Conservation (phyloP, 2,329 filamentous ascomycete genomes). For the Calonectria pseudoreteaudii region DNA sequence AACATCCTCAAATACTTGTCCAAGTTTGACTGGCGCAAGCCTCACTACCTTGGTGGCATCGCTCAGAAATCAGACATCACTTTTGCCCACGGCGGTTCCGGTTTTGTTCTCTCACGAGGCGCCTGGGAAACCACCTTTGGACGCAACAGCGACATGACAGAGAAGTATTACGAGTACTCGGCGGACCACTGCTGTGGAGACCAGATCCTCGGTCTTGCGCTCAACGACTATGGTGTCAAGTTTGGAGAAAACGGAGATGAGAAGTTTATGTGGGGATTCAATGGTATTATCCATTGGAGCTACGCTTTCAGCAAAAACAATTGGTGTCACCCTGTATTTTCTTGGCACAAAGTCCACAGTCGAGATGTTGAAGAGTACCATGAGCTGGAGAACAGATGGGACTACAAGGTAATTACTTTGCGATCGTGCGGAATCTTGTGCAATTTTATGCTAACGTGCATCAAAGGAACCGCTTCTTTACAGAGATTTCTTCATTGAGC, state of each 20-base stretch:
- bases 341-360: conserved; percentile 42
- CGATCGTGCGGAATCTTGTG: no score
- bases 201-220: conserved; percentile 37
- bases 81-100: conserved; percentile 41
- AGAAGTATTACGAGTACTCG: conserved; percentile 39
- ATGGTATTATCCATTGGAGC: conserved; percentile 39
- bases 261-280: conserved; percentile 42
- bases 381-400: conserved; percentile 38
- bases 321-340: conserved; percentile 40
- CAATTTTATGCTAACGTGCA: neutral
- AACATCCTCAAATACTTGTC: conserved; percentile 32
- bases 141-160: conserved; percentile 24
- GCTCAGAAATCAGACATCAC: conserved; percentile 38
- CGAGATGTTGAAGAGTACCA: conserved; percentile 39
- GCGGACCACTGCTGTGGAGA: conserved; percentile 41
- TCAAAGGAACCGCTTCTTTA: conserved; percentile 36
- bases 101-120: conserved; percentile 38
- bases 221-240: conserved; percentile 34
- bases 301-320: conserved; percentile 37
- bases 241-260: conserved; percentile 42
- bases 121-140: conserved; percentile 42
- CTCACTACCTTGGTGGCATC: conserved; percentile 40
- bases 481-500: conserved; percentile 37
- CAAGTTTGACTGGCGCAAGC: conserved; percentile 32
- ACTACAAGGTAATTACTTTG: conserved; percentile 27